Percentiles rank a stretch among this genome's conserved stretches.
phyloP scores from a whole-genome alignment of 2,329 filamentous ascomycete genomes.

The Dactylellina sp. region DNA sequence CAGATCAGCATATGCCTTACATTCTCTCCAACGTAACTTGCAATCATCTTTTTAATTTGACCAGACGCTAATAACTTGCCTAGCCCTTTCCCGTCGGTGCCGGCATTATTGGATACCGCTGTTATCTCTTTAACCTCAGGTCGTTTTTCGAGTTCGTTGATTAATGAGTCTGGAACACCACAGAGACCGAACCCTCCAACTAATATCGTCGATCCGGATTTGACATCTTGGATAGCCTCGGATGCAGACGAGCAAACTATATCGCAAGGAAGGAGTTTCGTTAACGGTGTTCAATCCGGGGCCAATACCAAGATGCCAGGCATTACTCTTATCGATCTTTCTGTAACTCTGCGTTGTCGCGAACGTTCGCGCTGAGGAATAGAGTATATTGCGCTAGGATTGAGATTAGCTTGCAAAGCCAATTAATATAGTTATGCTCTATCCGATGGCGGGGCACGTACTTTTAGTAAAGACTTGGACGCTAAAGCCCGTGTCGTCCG shows the following conservation, averaged over 20 bases:
- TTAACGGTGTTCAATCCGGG: conserved; percentile 1
- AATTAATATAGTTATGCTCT: not conserved
- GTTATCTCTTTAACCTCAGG: conserved; percentile 67
- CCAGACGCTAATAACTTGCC: conserved; percentile 76
- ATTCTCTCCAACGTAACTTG: conserved; percentile 82
- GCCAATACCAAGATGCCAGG: not conserved
- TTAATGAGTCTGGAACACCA: conserved; percentile 80
- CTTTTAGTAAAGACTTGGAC: conserved; percentile 43
- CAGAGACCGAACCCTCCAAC: conserved; percentile 86
- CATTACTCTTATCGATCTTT: conserved; percentile 42
- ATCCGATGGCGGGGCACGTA: not conserved
- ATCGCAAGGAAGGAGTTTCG: not conserved
- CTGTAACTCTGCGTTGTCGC: conserved; percentile 51
- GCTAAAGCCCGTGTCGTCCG: conserved; percentile 41
- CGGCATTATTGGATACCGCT: conserved; percentile 84
- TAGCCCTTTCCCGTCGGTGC: conserved; percentile 76
- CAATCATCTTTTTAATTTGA: conserved; percentile 77
- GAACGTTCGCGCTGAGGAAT: conserved; percentile 52
- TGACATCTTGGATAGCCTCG: conserved; percentile 76
- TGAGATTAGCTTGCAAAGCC: not conserved
- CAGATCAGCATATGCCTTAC: conserved; percentile 23
- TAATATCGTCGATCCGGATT: conserved; percentile 77
- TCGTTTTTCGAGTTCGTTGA: conserved; percentile 71
- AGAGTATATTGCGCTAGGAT: conserved; percentile 42
- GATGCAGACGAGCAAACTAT: conserved; percentile 68